These are phyloP conservation scores for Penicillium sclerotigenum DNA, from an alignment of 2,329 filamentous ascomycete species.

Conservation along the genomic window DNA sequence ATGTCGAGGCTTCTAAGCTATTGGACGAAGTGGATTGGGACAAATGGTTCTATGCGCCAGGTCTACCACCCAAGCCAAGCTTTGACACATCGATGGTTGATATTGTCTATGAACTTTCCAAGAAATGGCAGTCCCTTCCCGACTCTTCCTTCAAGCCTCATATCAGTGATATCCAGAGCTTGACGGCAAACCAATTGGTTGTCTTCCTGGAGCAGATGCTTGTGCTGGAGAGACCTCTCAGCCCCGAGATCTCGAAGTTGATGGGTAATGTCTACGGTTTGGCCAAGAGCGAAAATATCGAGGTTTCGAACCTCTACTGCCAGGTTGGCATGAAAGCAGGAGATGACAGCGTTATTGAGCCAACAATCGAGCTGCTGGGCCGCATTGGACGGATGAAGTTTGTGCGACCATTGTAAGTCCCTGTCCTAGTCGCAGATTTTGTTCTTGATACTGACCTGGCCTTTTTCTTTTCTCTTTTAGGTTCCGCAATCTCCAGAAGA, in stretches of 20 bases:
- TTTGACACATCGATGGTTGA: conserved; percentile 89
- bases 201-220: conserved; percentile 85
- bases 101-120: conserved; percentile 75
- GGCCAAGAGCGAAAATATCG: conserved; percentile 73
- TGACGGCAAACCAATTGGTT: conserved; percentile 83
- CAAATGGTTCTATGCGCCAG: conserved; percentile 80
- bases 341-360: conserved; percentile 65
- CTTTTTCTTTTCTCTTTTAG: conserved; percentile 14
- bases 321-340: conserved; percentile 73
- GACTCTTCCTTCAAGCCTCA: conserved; percentile 57
- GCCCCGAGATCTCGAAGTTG: conserved; percentile 61
- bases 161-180: conserved; percentile 65
- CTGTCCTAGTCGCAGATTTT: neutral
- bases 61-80: conserved; percentile 81
- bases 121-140: conserved; percentile 68
- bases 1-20: conserved; percentile 60
- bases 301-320: conserved; percentile 78
- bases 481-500: conserved; percentile 67
- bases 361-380: conserved; percentile 71
- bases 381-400: conserved; percentile 95
- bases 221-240: conserved; percentile 62
- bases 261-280: conserved; percentile 76
- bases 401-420: conserved; percentile 70
- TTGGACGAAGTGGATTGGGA: conserved; percentile 81
- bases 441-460: conserved; percentile 12